phyloP scores from a whole-genome alignment of 1,139 yeast species.

The Maudiozyma humilis region DNA sequence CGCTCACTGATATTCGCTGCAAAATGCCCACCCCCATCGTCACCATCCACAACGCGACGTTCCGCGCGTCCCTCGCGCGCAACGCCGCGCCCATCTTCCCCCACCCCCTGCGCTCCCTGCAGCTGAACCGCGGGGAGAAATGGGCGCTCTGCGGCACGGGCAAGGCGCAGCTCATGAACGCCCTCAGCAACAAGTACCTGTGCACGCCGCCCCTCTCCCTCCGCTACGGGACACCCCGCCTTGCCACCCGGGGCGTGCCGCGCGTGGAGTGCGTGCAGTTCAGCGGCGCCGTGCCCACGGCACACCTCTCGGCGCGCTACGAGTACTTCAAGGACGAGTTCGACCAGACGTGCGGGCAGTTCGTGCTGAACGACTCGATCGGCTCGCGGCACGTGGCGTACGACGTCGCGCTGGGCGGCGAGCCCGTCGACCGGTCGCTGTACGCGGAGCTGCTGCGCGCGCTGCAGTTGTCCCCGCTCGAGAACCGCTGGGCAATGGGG shows the following conservation, averaged over 20 bases:
- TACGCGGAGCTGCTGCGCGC: slow-evolving; percentile 40
- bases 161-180: slow-evolving; percentile 23
- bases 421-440: slow-evolving; percentile 29
- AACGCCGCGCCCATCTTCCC: slow-evolving; percentile 21
- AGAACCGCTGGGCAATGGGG: slow-evolving; percentile 73
- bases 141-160: slow-evolving; percentile 31
- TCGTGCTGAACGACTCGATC: slow-evolving; percentile 38
- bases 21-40: slow-evolving; percentile 3
- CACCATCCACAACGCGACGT: slow-evolving; percentile 22
- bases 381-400: slow-evolving; percentile 26
- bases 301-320: slow-evolving; percentile 81
- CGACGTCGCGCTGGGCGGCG: slow-evolving; percentile 24
- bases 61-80: slow-evolving; percentile 23
- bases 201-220: slow-evolving; percentile 24
- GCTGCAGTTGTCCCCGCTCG: slow-evolving; percentile 49
- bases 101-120: slow-evolving; percentile 26
- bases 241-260: slow-evolving; percentile 8
- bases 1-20: not conserved
- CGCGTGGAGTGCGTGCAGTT: slow-evolving; percentile 46
- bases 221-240: slow-evolving; percentile 10
- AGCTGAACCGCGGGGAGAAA: slow-evolving; percentile 24
- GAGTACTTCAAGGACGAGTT: slow-evolving; percentile 78
- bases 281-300: slow-evolving; percentile 55
- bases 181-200: slow-evolving; percentile 22
- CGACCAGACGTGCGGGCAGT: slow-evolving; percentile 64